These are phyloP conservation scores for Cyberlindnera suaveolens DNA, from an alignment of 805 yeast species.

Conservation along the genomic window DNA sequence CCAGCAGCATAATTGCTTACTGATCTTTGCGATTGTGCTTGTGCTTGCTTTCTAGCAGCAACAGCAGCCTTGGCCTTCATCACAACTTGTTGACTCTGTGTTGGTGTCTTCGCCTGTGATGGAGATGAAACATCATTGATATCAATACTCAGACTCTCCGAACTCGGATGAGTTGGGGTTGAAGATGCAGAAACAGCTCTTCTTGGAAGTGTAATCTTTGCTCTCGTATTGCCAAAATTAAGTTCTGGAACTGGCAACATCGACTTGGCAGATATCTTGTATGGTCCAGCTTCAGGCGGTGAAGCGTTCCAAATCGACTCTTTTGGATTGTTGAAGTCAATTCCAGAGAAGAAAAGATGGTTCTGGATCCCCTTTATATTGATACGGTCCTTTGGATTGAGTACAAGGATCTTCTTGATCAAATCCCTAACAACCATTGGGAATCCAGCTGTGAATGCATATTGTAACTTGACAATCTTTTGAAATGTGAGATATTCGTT, in stretches of 20 bases:
- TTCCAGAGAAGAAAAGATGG: constrained; percentile 56
- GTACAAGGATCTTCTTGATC: constrained; percentile 58
- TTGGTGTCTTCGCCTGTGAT: constrained; percentile 11
- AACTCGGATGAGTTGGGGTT: constrained; percentile 10
- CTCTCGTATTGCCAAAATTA: constrained; percentile 16
- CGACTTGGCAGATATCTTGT: constrained; percentile 67
- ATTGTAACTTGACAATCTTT: constrained; percentile 72
- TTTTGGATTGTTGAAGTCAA: constrained; percentile 45
- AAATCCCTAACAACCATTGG: constrained; percentile 69
- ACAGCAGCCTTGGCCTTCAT: constrained; percentile 23
- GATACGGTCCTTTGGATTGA: constrained; percentile 59
- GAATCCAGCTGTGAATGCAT: constrained; percentile 80
- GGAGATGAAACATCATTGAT: constrained; percentile 16
- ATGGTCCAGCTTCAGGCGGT: constrained; percentile 67
- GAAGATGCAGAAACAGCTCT: constrained; percentile 20
- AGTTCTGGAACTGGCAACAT: constrained; percentile 70
- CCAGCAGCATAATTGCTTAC: constrained; percentile 5
- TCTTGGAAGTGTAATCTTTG: constrained; percentile 20
- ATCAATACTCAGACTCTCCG: neutral
- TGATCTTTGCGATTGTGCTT: constrained; percentile 2
- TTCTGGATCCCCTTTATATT: constrained; percentile 49
- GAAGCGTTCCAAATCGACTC: constrained; percentile 49
- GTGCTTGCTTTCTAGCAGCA: constrained; percentile 24
- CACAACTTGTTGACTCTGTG: constrained; percentile 22
- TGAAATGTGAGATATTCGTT: constrained; percentile 80